These are phyloP conservation scores for Ophiostoma novo-ulmi DNA, from an alignment of 2,329 filamentous ascomycete genomes.

Conservation along the genomic window DNA sequence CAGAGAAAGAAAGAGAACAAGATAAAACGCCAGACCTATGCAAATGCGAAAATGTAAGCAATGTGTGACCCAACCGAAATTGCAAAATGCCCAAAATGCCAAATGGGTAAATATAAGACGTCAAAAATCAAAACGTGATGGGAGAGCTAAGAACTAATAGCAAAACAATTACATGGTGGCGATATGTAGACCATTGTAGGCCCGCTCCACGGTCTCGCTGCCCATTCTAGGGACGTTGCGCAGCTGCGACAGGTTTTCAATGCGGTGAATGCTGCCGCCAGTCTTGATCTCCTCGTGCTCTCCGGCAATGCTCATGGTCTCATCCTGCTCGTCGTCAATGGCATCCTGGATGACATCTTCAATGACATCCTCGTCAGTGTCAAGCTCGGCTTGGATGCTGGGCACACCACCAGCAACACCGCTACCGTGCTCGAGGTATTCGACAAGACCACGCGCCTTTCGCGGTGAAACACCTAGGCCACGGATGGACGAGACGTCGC, in stretches of 20 bases:
- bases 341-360: not conserved
- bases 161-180: slow-evolving; percentile 7
- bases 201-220: not conserved
- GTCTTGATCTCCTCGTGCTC: not conserved
- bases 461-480: slow-evolving; percentile 3
- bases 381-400: not conserved
- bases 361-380: not conserved
- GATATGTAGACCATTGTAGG: slow-evolving; percentile 38
- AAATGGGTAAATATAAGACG: slow-evolving; percentile 7
- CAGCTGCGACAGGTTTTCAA: slow-evolving; percentile 49
- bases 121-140: slow-evolving; percentile 2
- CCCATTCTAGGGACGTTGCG: slow-evolving; percentile 45
- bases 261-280: slow-evolving; percentile 28
- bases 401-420: not conserved
- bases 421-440: not conserved
- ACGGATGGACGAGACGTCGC: slow-evolving; percentile 46
- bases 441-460: slow-evolving; percentile 31
- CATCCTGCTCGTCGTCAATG: not conserved
- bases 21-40: slow-evolving; percentile 9
- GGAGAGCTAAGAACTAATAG: not conserved
- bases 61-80: not conserved
- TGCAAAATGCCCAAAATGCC: slow-evolving; percentile 5
- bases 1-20: not conserved
- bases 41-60: not conserved
- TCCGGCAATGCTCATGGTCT: not conserved